Conservation (phyloP, 176 grass and related monocot species). For the Cenchrus fungigraminus region DNA sequence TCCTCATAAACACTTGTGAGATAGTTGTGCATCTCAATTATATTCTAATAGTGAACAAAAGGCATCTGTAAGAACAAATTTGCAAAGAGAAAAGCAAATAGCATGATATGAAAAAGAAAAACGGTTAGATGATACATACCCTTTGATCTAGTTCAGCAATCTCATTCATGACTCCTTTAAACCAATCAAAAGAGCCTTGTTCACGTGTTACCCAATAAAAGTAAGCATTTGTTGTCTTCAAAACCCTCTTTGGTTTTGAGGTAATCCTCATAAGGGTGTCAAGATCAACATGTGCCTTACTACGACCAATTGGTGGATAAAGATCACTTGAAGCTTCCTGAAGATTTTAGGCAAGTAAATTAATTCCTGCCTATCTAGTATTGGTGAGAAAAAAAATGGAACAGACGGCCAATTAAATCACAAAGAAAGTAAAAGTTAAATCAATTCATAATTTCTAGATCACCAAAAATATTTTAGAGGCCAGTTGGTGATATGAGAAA, state of each 20-base stretch:
- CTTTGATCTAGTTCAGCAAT: constrained; percentile 80
- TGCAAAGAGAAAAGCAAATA: constrained; percentile 7
- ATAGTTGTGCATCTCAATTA: constrained; percentile 94
- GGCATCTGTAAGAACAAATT: constrained; percentile 25
- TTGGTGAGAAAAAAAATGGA: not conserved
- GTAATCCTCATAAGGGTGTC: constrained; percentile 70
- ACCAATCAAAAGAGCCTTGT: constrained; percentile 93
- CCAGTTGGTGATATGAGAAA: not conserved
- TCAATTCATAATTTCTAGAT: not conserved
- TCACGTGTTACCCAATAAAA: constrained; percentile 92
- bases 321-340: constrained; percentile 67
- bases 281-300: constrained; percentile 61
- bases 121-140: constrained; percentile 36
- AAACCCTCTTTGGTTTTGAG: constrained; percentile 70
- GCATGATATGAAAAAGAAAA: not conserved
- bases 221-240: constrained; percentile 84
- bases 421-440: constrained; percentile 11
- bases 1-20: constrained; percentile 88
- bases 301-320: constrained; percentile 59
- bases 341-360: constrained; percentile 20
- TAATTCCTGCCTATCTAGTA: constrained; percentile 13
- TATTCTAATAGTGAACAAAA: constrained; percentile 48
- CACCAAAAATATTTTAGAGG: not conserved
- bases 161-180: constrained; percentile 92
- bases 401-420: constrained; percentile 22